These are phyloP conservation scores for Penicillium turbatum DNA, from an alignment of 495 filamentous ascomycete genomes.

Conservation along the genomic window DNA sequence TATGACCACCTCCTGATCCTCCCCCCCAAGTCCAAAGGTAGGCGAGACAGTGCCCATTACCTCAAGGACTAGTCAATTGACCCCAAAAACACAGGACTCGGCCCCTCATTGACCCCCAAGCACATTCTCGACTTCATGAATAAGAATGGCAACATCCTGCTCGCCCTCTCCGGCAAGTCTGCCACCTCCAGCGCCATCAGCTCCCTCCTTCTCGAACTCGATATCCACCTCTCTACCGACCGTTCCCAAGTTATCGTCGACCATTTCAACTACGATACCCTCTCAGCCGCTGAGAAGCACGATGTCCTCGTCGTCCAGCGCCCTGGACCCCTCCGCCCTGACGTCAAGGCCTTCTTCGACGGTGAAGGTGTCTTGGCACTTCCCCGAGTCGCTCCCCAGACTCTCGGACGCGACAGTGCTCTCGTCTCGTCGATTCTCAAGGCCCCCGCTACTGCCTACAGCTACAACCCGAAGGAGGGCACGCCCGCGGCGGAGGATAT, in stretches of 20 bases:
- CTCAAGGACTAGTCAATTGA: conserved; percentile 24
- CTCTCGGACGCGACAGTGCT: conserved; percentile 66
- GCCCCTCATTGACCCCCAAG: conserved; percentile 80
- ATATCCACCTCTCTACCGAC: conserved; percentile 84
- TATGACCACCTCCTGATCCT: conserved; percentile 91
- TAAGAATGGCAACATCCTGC: conserved; percentile 83
- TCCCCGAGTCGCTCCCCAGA: conserved; percentile 73
- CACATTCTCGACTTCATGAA: conserved; percentile 88
- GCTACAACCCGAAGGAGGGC: conserved; percentile 92
- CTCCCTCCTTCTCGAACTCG: conserved; percentile 84
- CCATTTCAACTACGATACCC: conserved; percentile 88
- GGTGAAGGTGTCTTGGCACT: conserved; percentile 71
- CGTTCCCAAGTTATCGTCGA: conserved; percentile 80
- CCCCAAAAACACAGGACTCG: conserved; percentile 57
- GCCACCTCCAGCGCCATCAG: conserved; percentile 72
- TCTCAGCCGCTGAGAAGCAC: conserved; percentile 74
- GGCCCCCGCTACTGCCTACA: conserved; percentile 80
- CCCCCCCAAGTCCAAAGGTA: conserved; percentile 84
- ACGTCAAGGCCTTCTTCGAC: conserved; percentile 75
- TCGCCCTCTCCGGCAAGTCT: conserved; percentile 73
- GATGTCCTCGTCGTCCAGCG: conserved; percentile 77
- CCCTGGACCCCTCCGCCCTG: conserved; percentile 56
- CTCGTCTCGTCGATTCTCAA: conserved; percentile 77
- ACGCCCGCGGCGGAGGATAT: conserved; percentile 68
- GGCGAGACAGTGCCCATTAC: conserved; percentile 1